Base-by-base conservation (phyloP, 192 early-diverging fungal genomes). In the Linnemannia zychae region DNA sequence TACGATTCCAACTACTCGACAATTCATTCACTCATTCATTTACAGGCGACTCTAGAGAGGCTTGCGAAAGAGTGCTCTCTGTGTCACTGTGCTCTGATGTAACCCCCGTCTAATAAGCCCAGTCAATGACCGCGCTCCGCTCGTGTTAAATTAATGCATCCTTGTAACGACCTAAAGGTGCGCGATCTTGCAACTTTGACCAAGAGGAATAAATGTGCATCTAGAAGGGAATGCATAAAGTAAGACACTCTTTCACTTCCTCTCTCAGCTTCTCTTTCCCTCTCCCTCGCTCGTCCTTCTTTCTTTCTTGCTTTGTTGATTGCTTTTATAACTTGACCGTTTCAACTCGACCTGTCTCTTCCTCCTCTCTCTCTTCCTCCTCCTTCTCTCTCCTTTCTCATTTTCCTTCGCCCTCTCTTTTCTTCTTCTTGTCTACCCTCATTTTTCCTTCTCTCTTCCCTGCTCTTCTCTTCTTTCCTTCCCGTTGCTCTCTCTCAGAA, bases 1-100 rank as follows among this genome's bases (percentile, higher is more conserved):
- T 84, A 78, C 72, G 72, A 84, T 84, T 78, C 82, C 65, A 78
- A 84, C 82, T 71, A 82, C 57, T 63, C 57, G 57, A 63, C 75
- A 72, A 49, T n/a, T 79, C 76, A 48, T 31, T 28, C 31, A 68
- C 40, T 77, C 15, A 38, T 48, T 69, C 66, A 37, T 2, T 46
- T 34, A 12, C 60, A 22, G 2, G 47, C 37, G 34, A 1, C 50
- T 47, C 73, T 60, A 36, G 28, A 15, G 53, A 22, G 6, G 22
- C 22, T 9, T 18, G 6, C 52, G 5, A 22, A 22, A 17, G 22
- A 22, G 24, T 60, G 57, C 13, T n/a, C 57, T 63, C 28, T 63
- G 24, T 63, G 24, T 63, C 11, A 63, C 28, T 12, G 1, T 49
- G 24, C 28, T 63, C 24, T 28, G n/a, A n/a, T 63, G 28, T 12